Evolutionary conservation across 768 basidiomycete genomes (phyloP), one percentile per base, ranked within the genome.

Genomic region (Boletus rubescentipes): DNA sequence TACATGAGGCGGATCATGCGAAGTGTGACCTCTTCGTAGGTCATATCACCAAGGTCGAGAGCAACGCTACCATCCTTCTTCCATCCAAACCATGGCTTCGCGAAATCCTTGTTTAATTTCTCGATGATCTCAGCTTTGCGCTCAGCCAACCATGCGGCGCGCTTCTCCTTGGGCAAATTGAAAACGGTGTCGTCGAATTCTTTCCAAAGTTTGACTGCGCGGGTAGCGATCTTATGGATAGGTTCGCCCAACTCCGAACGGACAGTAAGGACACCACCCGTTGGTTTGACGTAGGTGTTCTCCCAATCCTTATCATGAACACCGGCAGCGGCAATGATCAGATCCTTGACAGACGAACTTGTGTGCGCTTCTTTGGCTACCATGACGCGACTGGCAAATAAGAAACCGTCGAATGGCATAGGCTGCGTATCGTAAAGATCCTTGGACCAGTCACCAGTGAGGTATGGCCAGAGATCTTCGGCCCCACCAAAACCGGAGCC

Each of bases 361-460:
- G 97, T 98, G 71, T 98, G 96, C 4, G 96, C 93, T 72, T 99
- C 97, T 74, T 93, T 94, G 46, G 97, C 96, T 31, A 98, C 93
- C 96, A 99, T 98, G 69, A 98, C 93, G 50, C 97, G 89, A 65
- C 89, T 91, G 7, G 91, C 97, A 63, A 95, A 97, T 41, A 99
- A 79, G 78, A 96, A 94, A 45, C 96, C 97, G 61, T 98, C 96
- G 75, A 94, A 97, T 2, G 97, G 97, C 97, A 98, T 99, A 12
- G 90, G 88, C 72, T 98, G 93, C 44, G 87, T 78, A 53, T 84
- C 86, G 66, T 87, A 98, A 62, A 78, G 76, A 55, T 84, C 77
- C 50, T 85, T 81, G 3, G 93, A 90, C 97, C 97, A 98, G 64
- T 97, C 92, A 57, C 97, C 97, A 47, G 89, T 90, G 45, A 99